Conservation (phyloP, 73 alveolate genomes). For the Symbiodinium pilosum region DNA sequence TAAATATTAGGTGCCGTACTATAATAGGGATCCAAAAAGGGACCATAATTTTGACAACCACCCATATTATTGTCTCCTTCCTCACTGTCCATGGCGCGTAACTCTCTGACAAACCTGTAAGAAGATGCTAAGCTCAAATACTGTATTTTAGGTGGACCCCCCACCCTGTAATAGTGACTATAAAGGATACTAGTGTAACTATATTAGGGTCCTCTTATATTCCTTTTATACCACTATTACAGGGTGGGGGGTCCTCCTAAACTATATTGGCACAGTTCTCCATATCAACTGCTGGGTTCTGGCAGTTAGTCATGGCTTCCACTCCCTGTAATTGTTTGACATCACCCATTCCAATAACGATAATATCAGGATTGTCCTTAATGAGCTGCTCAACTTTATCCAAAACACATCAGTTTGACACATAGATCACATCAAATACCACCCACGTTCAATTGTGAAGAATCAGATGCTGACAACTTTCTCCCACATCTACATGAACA, state of each 20-base stretch:
- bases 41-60: no score
- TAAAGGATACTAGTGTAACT: no score
- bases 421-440: constrained; percentile 45
- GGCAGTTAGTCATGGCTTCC: constrained; percentile 34
- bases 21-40: no score
- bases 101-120: constrained; percentile 32
- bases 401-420: neutral
- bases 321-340: constrained; percentile 58
- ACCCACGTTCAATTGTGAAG: neutral
- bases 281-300: constrained; percentile 30
- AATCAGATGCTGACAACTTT: constrained; percentile 20
- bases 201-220: no score
- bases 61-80: constrained; percentile 47
- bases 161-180: no score
- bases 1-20: no score
- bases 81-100: constrained; percentile 61
- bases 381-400: neutral
- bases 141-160: no score
- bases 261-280: constrained; percentile 9
- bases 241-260: no score
- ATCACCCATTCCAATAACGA: constrained; percentile 43
- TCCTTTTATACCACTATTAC: no score
- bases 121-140: constrained; percentile 20
- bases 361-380: constrained; percentile 5
- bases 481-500: neutral